These are phyloP conservation scores for Leptographium wingfieldii DNA, from an alignment of 2,329 filamentous ascomycete genomes.

Conservation along the genomic window DNA sequence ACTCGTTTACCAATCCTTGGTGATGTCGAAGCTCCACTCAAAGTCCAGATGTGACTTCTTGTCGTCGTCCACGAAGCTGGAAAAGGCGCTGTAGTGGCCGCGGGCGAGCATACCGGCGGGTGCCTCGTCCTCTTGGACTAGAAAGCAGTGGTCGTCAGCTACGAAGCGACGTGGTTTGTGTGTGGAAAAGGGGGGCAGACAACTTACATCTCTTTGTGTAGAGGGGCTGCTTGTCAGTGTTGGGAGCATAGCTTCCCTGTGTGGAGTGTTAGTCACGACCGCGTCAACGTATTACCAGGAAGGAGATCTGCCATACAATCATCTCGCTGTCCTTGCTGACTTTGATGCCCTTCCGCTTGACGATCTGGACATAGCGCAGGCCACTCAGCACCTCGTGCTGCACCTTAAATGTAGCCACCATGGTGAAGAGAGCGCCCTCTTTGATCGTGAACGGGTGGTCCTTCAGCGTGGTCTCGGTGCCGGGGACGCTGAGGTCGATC, in stretches of 20 bases:
- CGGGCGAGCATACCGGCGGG: slow-evolving; percentile 82
- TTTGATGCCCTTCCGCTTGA: slow-evolving; percentile 77
- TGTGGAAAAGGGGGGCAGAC: not conserved
- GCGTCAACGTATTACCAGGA: not conserved
- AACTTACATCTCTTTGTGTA: slow-evolving; percentile 87
- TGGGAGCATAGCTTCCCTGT: slow-evolving; percentile 85
- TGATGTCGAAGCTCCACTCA: slow-evolving; percentile 92
- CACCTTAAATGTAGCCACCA: slow-evolving; percentile 89
- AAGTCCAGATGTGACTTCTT: slow-evolving; percentile 82
- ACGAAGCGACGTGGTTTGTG: not conserved
- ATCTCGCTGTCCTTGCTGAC: slow-evolving; percentile 95
- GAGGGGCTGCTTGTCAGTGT: slow-evolving; percentile 70
- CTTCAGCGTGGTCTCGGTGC: slow-evolving; percentile 67
- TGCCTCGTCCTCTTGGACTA: slow-evolving; percentile 84
- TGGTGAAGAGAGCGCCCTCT: slow-evolving; percentile 85
- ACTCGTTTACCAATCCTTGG: slow-evolving; percentile 73
- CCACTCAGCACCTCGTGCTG: slow-evolving; percentile 94
- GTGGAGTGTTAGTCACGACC: not conserved
- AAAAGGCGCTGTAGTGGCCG: slow-evolving; percentile 79
- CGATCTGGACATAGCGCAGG: slow-evolving; percentile 87
- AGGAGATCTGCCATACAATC: slow-evolving; percentile 53
- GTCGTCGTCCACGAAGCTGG: slow-evolving; percentile 92
- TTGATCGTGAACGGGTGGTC: slow-evolving; percentile 95
- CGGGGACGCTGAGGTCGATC: slow-evolving; percentile 69
- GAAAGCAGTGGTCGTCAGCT: not conserved